Evolutionary conservation across 257 asterid species (phyloP).

Genomic region (Lycium barbarum): DNA sequence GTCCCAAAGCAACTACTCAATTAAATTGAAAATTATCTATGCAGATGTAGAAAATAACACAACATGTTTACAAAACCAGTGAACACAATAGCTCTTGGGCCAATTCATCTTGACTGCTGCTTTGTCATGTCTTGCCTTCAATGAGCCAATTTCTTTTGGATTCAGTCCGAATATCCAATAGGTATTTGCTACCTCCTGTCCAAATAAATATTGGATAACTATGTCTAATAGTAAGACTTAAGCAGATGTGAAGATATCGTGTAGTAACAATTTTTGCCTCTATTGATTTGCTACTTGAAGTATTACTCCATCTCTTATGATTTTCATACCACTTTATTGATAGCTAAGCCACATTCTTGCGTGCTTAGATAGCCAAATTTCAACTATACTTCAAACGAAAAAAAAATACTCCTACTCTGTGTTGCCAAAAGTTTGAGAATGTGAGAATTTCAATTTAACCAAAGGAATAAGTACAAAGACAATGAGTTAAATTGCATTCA

Average conservation of each 20-base stretch:
- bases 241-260: not conserved
- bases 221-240: not conserved
- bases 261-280: not conserved
- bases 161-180: not conserved
- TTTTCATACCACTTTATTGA: not conserved
- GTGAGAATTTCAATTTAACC: not conserved
- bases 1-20: no score
- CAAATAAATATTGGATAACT: no score
- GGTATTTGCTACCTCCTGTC: not conserved
- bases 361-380: not conserved
- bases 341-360: not conserved
- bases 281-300: not conserved
- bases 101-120: not conserved
- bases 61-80: constrained; percentile 13
- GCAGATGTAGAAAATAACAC: not conserved
- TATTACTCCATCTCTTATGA: not conserved
- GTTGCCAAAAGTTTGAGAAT: not conserved
- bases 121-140: not conserved
- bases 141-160: not conserved
- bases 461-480: not conserved
- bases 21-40: not conserved
- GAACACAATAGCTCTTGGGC: not conserved
- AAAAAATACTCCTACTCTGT: not conserved
- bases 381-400: not conserved
- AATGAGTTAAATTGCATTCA: constrained; percentile 2